phyloP scores from a whole-genome alignment of 2,329 filamentous ascomycete species.

The Immersiporthe knoxdaviesiana region DNA sequence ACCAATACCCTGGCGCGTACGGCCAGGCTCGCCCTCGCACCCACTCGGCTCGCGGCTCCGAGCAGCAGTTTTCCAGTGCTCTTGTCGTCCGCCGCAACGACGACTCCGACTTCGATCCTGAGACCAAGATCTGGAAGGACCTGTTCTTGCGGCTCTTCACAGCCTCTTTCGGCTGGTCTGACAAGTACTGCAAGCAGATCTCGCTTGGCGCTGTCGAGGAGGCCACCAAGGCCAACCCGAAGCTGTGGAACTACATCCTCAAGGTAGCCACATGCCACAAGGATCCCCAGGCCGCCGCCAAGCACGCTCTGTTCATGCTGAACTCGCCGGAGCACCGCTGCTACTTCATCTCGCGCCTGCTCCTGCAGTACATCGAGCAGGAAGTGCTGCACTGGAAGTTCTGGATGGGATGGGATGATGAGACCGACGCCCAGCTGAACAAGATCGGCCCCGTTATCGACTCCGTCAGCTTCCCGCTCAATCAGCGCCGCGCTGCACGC shows the following conservation, averaged over 20 bases:
- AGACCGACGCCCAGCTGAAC: slow-evolving; percentile 34
- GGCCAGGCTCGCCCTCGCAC: not conserved
- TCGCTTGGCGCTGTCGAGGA: slow-evolving; percentile 29
- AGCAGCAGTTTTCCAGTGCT: slow-evolving; percentile 7
- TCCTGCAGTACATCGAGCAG: slow-evolving; percentile 42
- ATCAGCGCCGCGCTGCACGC: slow-evolving; percentile 42
- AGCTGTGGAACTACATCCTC: slow-evolving; percentile 44
- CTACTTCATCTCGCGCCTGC: slow-evolving; percentile 44
- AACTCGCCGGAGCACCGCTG: slow-evolving; percentile 37
- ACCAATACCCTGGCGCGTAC: not conserved
- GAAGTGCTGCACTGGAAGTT: slow-evolving; percentile 40
- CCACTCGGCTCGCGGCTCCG: slow-evolving; percentile 6
- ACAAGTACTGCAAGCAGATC: slow-evolving; percentile 32
- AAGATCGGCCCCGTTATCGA: slow-evolving; percentile 31
- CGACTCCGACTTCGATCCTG: slow-evolving; percentile 16
- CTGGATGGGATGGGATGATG: slow-evolving; percentile 39
- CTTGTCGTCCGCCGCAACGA: slow-evolving; percentile 26
- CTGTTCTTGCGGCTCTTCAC: slow-evolving; percentile 23
- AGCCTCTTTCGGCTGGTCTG: slow-evolving; percentile 35
- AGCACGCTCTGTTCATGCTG: slow-evolving; percentile 40
- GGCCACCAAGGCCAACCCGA: slow-evolving; percentile 30
- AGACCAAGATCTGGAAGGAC: slow-evolving; percentile 24
- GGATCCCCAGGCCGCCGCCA: slow-evolving; percentile 35
- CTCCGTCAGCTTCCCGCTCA: slow-evolving; percentile 28
- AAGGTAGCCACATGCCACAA: slow-evolving; percentile 36